phyloP scores from a whole-genome alignment of 768 basidiomycete genomes.

The Suillus alpinus region DNA sequence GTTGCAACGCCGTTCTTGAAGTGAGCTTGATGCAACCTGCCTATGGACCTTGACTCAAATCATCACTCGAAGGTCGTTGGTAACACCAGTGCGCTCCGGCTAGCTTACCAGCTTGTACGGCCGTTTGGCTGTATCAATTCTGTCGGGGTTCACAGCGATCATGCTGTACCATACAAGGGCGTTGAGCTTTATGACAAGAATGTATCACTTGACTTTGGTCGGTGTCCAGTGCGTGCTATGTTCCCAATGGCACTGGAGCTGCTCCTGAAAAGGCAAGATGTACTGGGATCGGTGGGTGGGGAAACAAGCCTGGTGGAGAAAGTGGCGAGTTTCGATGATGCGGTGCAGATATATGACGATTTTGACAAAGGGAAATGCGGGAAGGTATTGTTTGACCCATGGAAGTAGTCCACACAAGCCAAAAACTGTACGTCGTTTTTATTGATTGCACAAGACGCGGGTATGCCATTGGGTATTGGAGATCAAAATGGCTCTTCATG shows the following conservation, averaged over 20 bases:
- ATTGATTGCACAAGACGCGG: not conserved
- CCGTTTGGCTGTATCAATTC: constrained; percentile 75
- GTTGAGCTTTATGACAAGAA: constrained; percentile 71
- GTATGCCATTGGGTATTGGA: too few relatives aligned
- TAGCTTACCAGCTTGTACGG: constrained; percentile 69
- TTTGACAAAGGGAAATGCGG: constrained; percentile 75
- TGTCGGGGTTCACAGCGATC: constrained; percentile 66
- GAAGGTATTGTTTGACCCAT: constrained; percentile 77
- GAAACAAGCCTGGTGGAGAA: constrained; percentile 63
- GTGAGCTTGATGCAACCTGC: constrained; percentile 30
- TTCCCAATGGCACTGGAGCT: constrained; percentile 70
- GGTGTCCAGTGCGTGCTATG: constrained; percentile 78
- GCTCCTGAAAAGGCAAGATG: constrained; percentile 64
- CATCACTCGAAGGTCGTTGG: constrained; percentile 57
- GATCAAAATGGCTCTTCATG: not conserved
- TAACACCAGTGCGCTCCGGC: constrained; percentile 56
- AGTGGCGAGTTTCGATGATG: constrained; percentile 58
- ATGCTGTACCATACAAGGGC: constrained; percentile 53
- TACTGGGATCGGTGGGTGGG: constrained; percentile 70
- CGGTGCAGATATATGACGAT: constrained; percentile 54
- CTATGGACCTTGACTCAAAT: not conserved
- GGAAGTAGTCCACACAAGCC: constrained; percentile 35
- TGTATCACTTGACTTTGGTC: constrained; percentile 75
- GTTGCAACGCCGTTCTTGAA: constrained; percentile 68
- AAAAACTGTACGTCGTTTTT: not conserved